Conservation (phyloP, 2,329 filamentous ascomycete species). For the Trichoderma asperellum region DNA sequence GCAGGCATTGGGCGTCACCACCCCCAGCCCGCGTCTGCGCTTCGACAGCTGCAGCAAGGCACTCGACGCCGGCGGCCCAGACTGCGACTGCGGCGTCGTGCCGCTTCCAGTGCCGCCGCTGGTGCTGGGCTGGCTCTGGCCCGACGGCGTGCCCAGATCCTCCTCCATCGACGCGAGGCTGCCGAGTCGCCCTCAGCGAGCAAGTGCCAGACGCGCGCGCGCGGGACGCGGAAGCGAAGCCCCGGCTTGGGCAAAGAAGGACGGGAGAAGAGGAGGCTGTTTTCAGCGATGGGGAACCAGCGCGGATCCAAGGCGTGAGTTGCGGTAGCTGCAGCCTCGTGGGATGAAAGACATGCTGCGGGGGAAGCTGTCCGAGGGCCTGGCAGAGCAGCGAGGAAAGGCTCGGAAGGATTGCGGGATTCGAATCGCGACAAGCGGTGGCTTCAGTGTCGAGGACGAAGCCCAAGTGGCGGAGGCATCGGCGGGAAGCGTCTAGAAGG, state of each 20-base stretch:
- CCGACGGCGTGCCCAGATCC: slow-evolving; percentile 39
- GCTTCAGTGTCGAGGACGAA: neutral
- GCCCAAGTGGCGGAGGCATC: slow-evolving; percentile 1
- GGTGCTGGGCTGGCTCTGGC: slow-evolving; percentile 40
- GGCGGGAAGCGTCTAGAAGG: neutral
- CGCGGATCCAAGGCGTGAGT: slow-evolving; percentile 21
- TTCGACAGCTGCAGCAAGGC: slow-evolving; percentile 47
- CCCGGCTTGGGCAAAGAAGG: neutral
- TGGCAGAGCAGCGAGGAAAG: neutral
- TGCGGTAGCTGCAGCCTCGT: slow-evolving; percentile 28
- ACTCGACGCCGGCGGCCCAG: slow-evolving; percentile 19
- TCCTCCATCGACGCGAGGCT: slow-evolving; percentile 21
- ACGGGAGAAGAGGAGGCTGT: neutral
- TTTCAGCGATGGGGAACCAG: slow-evolving; percentile 28
- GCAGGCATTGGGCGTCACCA: slow-evolving; percentile 64
- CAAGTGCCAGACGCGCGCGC: neutral
- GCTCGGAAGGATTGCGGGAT: neutral
- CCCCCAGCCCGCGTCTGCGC: slow-evolving; percentile 57
- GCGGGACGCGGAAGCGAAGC: neutral
- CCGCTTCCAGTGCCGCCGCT: slow-evolving; percentile 34
- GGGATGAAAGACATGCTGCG: slow-evolving; percentile 30
- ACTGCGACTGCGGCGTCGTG: slow-evolving; percentile 42
- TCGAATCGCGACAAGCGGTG: neutral
- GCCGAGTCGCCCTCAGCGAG: neutral
- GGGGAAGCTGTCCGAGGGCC: slow-evolving; percentile 6